Evolutionary conservation across 331 rosid species (phyloP).

Genomic region (Saraca asoca): DNA sequence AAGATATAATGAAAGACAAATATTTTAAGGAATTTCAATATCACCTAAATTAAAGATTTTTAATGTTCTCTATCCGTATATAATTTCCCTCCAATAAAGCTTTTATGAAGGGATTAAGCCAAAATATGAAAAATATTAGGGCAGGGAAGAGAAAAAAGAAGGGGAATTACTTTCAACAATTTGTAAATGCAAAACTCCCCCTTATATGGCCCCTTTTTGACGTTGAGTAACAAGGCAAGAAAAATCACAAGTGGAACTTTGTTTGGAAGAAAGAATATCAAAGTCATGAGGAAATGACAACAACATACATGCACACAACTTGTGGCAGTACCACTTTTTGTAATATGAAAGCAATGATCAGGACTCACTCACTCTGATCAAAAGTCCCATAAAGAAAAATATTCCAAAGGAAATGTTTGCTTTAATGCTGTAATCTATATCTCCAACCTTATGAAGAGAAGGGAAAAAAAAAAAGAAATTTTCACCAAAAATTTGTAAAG

Average conservation of each 20-base stretch:
- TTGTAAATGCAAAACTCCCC: slow-evolving; percentile 15
- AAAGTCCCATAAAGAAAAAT: slow-evolving; percentile 42
- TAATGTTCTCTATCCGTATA: too few relatives aligned
- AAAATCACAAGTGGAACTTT: slow-evolving; percentile 17
- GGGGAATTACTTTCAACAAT: slow-evolving; percentile 16
- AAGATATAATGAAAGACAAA: too few relatives aligned
- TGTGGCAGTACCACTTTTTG: slow-evolving; percentile 29
- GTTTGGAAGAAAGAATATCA: slow-evolving; percentile 8
- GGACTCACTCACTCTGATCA: slow-evolving; percentile 25
- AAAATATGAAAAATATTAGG: slow-evolving; percentile 19
- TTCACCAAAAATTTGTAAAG: slow-evolving; percentile 20
- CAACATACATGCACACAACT: slow-evolving; percentile 29
- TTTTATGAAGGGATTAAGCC: slow-evolving; percentile 16
- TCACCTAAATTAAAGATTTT: too few relatives aligned
- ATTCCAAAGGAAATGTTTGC: slow-evolving; percentile 53
- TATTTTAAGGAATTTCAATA: too few relatives aligned
- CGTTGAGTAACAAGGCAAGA: slow-evolving; percentile 11
- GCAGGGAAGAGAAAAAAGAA: background rate
- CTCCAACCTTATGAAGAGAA: slow-evolving; percentile 37
- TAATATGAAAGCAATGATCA: slow-evolving; percentile 37
- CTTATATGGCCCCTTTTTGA: background rate
- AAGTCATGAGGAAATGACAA: slow-evolving; percentile 36
- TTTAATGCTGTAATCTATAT: slow-evolving; percentile 59
- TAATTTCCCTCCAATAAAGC: too few relatives aligned
- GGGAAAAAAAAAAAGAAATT: slow-evolving; percentile 28